Base-by-base conservation (phyloP, 1,284 basidiomycete species). In the Cutaneotrichosporon sp. region DNA sequence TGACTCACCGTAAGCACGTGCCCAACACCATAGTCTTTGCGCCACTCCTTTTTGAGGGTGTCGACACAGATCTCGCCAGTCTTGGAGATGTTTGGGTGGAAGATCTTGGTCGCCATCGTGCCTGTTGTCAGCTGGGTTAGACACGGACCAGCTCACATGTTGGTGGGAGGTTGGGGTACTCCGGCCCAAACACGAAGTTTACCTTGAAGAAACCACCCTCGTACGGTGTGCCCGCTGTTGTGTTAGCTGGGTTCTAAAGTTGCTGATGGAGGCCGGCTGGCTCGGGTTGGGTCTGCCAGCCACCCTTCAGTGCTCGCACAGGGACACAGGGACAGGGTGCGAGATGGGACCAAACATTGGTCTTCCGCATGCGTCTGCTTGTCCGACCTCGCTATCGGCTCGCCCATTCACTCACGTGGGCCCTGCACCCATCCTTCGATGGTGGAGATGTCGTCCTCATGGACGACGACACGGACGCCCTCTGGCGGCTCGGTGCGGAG, bases 41-140 rank as follows among this genome's bases (percentile, higher is more conserved):
- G 85, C 93, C 93, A 97, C 65, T 93, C 90, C 75, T 96, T 97
- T 79, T 97, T 97, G 25, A 97, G 78, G 5, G 91, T 97, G 75
- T 93, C 93, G 10, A 97, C 93, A 74, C 93, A 97, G 63, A 97
- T 97, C 74, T 96, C 93, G 27, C 92, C 92, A 0, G 81, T 71
- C 26, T 82, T 80, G 0, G 90, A 93, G 25, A 97, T 90, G 67
- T 97, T 97, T 0, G 93, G 93, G 67, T 97, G 93, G 76, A 97
- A 97, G 57, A 97, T 92, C 77, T 93, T 91, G 48, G 91, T 93
- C 1, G 83, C 77, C 71, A 94, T 87, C 77, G 86, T 86, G 67
- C 90, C 91, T 93, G 61, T 4, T 20, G 49, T 59, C 31, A 55
- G 51, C 25, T 20, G 8, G 2, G 7, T 4, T 9, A 4, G 3